These are phyloP conservation scores for Hypericum androsaemum DNA, from an alignment of 345 rosid species.

Conservation along the genomic window DNA sequence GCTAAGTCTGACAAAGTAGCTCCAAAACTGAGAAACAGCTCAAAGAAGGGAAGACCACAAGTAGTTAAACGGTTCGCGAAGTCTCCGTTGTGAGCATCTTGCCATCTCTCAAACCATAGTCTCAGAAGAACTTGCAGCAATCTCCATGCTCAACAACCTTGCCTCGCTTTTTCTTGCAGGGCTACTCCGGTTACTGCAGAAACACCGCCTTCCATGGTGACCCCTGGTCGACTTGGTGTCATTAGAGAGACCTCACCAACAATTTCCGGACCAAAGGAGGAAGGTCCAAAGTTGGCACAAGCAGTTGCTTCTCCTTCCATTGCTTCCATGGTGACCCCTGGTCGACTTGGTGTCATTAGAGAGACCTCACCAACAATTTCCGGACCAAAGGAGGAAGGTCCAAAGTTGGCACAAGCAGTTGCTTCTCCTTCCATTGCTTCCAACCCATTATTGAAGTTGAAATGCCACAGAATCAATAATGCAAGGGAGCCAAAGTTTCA, in stretches of 20 bases:
- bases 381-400: constrained; percentile 22
- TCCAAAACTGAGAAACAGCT: constrained; percentile 14
- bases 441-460: constrained; percentile 26
- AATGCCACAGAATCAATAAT: constrained; percentile 28
- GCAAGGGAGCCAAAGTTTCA: constrained; percentile 64
- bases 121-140: no score
- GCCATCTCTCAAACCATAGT: no score
- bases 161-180: no score
- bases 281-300: constrained; percentile 1
- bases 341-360: no score
- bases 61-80: constrained; percentile 18
- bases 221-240: no score
- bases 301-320: constrained; percentile 19
- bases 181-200: background rate
- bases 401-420: no score
- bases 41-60: constrained; percentile 31
- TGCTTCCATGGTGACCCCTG: constrained; percentile 7
- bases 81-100: constrained; percentile 27
- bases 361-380: constrained; percentile 21
- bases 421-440: constrained; percentile 20
- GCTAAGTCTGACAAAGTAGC: constrained; percentile 10
- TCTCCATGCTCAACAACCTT: no score
- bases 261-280: constrained; percentile 22
- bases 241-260: constrained; percentile 18
- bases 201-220: background rate